Percentiles rank a stretch among this genome's conserved stretches.
These are phyloP conservation scores for Kazachstania sp. DNA, from an alignment of 1,139 yeast genomes.

Conservation along the genomic window DNA sequence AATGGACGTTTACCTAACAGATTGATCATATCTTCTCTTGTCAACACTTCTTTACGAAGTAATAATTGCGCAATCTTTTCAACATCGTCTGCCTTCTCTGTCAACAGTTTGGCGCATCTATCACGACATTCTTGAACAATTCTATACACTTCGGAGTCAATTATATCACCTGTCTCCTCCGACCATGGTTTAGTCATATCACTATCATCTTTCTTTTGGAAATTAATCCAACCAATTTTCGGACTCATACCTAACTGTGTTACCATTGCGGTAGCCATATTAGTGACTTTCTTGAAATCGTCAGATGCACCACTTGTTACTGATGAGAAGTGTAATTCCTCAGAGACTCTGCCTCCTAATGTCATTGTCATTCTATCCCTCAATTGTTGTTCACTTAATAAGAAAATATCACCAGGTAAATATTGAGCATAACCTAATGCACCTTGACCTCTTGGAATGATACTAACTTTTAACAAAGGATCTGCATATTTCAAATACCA, in stretches of 20 bases:
- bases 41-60: constrained; percentile 59
- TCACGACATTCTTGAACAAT: constrained; percentile 47
- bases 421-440: constrained; percentile 81
- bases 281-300: constrained; percentile 71
- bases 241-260: constrained; percentile 68
- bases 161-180: constrained; percentile 56
- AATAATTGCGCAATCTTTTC: constrained; percentile 64
- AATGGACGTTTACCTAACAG: constrained; percentile 69
- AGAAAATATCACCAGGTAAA: constrained; percentile 66
- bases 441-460: constrained; percentile 78
- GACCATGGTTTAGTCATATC: constrained; percentile 64
- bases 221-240: constrained; percentile 53
- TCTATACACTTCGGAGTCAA: constrained; percentile 59
- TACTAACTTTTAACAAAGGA: constrained; percentile 70
- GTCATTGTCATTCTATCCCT: constrained; percentile 74
- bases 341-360: constrained; percentile 72
- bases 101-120: constrained; percentile 46
- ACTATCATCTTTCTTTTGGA: constrained; percentile 42
- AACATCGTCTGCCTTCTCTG: constrained; percentile 52
- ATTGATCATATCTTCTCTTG: constrained; percentile 74
- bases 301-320: constrained; percentile 78
- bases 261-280: constrained; percentile 72
- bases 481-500: constrained; percentile 68
- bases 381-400: constrained; percentile 57
- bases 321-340: constrained; percentile 66